phyloP scores from a whole-genome alignment of 2,329 filamentous ascomycete species.

The Fusarium miscanthi region DNA sequence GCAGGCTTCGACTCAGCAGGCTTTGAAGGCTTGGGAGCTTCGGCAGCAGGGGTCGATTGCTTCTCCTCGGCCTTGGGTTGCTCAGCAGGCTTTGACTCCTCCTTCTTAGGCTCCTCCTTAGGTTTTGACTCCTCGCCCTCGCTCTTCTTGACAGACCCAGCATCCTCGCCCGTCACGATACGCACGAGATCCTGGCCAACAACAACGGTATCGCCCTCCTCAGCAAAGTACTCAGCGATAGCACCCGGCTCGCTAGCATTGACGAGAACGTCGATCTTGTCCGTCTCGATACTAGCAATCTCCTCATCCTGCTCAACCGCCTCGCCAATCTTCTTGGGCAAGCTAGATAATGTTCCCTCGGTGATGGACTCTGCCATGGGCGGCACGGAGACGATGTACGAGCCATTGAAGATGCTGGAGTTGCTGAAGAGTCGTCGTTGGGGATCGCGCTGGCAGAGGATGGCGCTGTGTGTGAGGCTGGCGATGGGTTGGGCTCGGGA shows the following conservation, averaged over 20 bases:
- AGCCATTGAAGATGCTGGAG: constrained; percentile 35
- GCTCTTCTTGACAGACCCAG: constrained; percentile 28
- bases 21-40: constrained; percentile 30
- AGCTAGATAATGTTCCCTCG: constrained; percentile 45
- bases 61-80: constrained; percentile 34
- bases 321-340: constrained; percentile 48
- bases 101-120: constrained; percentile 34
- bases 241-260: constrained; percentile 43
- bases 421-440: constrained; percentile 40
- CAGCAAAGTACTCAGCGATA: constrained; percentile 47
- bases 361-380: constrained; percentile 50
- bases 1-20: constrained; percentile 34
- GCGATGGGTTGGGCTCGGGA: constrained; percentile 25
- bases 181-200: constrained; percentile 48
- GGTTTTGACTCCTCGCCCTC: constrained; percentile 34
- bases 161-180: constrained; percentile 44
- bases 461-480: constrained; percentile 34
- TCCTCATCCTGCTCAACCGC: constrained; percentile 48
- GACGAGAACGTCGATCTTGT: constrained; percentile 50
- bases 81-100: constrained; percentile 30
- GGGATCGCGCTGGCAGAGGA: constrained; percentile 39
- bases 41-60: constrained; percentile 25
- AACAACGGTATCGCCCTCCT: constrained; percentile 49
- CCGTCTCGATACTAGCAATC: constrained; percentile 49
- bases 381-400: constrained; percentile 45